Base-by-base conservation (phyloP, 2,329 filamentous ascomycete species). In the Exophiala dermatitidis region DNA sequence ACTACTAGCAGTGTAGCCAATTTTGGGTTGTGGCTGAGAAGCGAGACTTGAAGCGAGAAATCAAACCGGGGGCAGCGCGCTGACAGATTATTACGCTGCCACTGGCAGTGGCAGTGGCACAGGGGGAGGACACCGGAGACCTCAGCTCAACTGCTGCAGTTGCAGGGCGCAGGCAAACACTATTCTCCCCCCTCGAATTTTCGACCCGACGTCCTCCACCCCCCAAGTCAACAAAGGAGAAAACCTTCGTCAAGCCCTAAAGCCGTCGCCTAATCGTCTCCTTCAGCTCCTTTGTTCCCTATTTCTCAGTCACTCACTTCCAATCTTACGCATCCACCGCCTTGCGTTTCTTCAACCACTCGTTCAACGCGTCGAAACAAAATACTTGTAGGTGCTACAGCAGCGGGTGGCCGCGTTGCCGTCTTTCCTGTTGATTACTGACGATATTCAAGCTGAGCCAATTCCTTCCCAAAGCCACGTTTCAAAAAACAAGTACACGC, bases 21-120 rank as follows among this genome's bases (percentile, higher is more conserved):
- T 50, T 38, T 51, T 38, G 34, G 48, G 29, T 5, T 43, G 48
- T 51, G 48, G 48, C 48, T 45, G 48, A 19, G 37, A 51, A 51
- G 48, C 48, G 48, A 51, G 48, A 41, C 38, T 12, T 26, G 38
- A 41, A 41, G 38, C 38, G 38, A 41, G 42, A 33, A 43, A 43
- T 48, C 31, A n/a, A 38, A 38, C 26, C 10, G 36, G 36, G 19
- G 33, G 12, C 12, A 7, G 33, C 29, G 9, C 4, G 46, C 32
- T 38, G 46, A 48, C 46, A 50, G 48, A 45, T 50, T 26, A 41
- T 41, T 28, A 41, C 19, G 7, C 38, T 5, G 19, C 19, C 19
- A 19, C 19, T 19, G 19, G 19, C 19, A 19, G 19, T 19, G 19
- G 19, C 19, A 19, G 19, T 19, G n/a, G 7, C 38, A 46, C 31